Percentiles rank a stretch among this genome's conserved stretches.
phyloP scores from a whole-genome alignment of 2,329 filamentous ascomycete species.

The Fusarium algeriense region DNA sequence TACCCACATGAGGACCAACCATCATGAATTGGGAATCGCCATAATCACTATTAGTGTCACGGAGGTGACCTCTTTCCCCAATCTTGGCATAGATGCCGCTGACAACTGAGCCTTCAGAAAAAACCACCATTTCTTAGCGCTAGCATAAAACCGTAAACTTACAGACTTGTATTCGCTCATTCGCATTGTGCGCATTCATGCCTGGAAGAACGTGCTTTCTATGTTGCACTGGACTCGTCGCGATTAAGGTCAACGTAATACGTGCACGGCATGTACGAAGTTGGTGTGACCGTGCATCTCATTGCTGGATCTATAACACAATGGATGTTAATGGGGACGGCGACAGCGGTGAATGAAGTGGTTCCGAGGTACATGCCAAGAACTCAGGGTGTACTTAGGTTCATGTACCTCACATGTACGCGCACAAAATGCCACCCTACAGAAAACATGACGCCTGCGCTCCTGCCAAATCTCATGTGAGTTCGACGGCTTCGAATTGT shows the following conservation, averaged over 20 bases:
- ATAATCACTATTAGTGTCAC: conserved; percentile 13
- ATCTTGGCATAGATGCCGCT: conserved; percentile 8
- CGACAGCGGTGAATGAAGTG: conserved; percentile 24
- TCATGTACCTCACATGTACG: conserved; percentile 5
- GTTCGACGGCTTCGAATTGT: conserved; percentile 27
- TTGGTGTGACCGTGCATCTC: conserved; percentile 16
- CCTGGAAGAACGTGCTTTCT: background rate
- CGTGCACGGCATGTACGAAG: conserved; percentile 39
- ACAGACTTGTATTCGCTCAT: background rate
- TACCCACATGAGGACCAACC: conserved; percentile 29
- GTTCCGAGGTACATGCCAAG: background rate
- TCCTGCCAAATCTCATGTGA: conserved; percentile 36
- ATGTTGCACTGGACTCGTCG: conserved; percentile 16
- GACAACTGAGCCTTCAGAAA: background rate
- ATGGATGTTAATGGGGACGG: background rate
- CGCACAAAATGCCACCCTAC: conserved; percentile 9
- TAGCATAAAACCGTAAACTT: conserved; percentile 5
- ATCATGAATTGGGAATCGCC: conserved; percentile 26
- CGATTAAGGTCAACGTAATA: conserved; percentile 17
- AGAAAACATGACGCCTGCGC: conserved; percentile 12
- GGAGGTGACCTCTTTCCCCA: background rate
- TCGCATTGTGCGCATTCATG: background rate
- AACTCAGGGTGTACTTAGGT: background rate
- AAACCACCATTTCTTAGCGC: background rate
- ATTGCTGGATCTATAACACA: conserved; percentile 5